These are phyloP conservation scores for Colletotrichum spaethianum DNA, from an alignment of 2,329 filamentous ascomycete genomes.

Conservation along the genomic window DNA sequence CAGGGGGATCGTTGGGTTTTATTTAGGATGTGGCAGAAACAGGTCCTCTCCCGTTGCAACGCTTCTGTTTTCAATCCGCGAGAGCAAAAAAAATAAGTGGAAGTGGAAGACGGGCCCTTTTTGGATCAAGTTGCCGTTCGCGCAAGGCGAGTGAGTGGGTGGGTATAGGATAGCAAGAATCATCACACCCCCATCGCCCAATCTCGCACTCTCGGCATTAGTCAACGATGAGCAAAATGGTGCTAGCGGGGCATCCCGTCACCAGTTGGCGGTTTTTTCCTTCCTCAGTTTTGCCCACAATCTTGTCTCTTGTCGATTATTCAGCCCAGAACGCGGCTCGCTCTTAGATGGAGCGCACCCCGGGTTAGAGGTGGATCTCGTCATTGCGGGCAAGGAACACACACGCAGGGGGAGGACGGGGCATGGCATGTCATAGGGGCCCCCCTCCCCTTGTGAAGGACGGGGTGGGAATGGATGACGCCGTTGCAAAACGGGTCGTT, in stretches of 20 bases:
- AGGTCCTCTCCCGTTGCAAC: slow-evolving; percentile 7
- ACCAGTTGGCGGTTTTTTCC: slow-evolving; percentile 6
- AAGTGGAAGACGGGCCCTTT: neutral
- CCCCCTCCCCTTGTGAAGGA: neutral
- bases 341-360: neutral
- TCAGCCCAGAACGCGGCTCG: slow-evolving; percentile 31
- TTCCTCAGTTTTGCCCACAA: neutral
- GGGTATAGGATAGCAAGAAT: neutral
- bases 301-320: slow-evolving; percentile 18
- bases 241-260: slow-evolving; percentile 14
- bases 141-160: neutral
- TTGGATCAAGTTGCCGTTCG: neutral
- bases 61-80: neutral
- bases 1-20: slow-evolving; percentile 10
- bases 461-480: slow-evolving; percentile 18
- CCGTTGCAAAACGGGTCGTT: neutral
- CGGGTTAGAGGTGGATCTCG: slow-evolving; percentile 10
- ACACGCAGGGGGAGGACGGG: neutral
- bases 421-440: slow-evolving; percentile 8
- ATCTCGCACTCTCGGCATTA: slow-evolving; percentile 11
- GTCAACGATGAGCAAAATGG: slow-evolving; percentile 16
- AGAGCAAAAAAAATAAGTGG: neutral
- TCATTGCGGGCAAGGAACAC: neutral
- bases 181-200: neutral
- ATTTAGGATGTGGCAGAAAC: slow-evolving; percentile 16